Evolutionary conservation across 345 rosid genomes (phyloP).

Genomic region (Raphanus sativus): DNA sequence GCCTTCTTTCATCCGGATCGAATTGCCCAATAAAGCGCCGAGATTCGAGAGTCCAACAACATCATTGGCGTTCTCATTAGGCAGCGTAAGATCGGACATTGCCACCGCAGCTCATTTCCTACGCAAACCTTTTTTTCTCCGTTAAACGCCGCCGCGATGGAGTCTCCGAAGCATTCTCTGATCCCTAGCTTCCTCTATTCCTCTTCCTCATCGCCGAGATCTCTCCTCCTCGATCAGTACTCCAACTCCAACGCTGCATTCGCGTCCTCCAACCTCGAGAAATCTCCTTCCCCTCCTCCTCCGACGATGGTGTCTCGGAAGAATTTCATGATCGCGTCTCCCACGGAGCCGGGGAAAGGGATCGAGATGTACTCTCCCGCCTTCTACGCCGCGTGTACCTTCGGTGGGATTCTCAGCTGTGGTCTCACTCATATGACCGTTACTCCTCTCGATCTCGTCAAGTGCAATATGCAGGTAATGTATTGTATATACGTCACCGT

Average conservation of each 20-base stretch:
- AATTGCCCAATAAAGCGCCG: constrained; percentile 41
- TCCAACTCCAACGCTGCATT: constrained; percentile 35
- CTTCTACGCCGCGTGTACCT: constrained; percentile 86
- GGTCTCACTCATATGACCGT: constrained; percentile 94
- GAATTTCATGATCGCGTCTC: constrained; percentile 49
- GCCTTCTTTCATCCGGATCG: constrained; percentile 3
- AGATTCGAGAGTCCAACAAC: constrained; percentile 14
- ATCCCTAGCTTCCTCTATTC: constrained; percentile 76
- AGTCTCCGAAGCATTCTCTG: constrained; percentile 49
- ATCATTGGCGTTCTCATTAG: constrained; percentile 28
- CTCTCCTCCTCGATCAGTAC: constrained; percentile 39
- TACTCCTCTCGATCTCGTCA: constrained; percentile 99
- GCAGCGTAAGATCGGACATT: constrained; percentile 41
- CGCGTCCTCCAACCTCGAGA: constrained; percentile 35
- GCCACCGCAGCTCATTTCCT: constrained; percentile 12
- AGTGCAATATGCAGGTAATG: constrained; percentile 96
- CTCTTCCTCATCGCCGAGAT: constrained; percentile 40
- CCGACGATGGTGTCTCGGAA: constrained; percentile 24
- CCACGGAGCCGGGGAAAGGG: constrained; percentile 64
- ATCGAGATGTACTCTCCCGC: constrained; percentile 90
- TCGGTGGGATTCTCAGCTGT: constrained; percentile 90
- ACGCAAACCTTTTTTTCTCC: constrained; percentile 7
- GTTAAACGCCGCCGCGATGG: constrained; percentile 45
- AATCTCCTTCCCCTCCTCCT: constrained; percentile 29
- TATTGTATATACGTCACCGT: background rate